Percentiles rank a stretch among this genome's conserved stretches.
These are phyloP conservation scores for Cladosporium sphaerospermum DNA, from an alignment of 2,329 filamentous ascomycete species.

Conservation along the genomic window DNA sequence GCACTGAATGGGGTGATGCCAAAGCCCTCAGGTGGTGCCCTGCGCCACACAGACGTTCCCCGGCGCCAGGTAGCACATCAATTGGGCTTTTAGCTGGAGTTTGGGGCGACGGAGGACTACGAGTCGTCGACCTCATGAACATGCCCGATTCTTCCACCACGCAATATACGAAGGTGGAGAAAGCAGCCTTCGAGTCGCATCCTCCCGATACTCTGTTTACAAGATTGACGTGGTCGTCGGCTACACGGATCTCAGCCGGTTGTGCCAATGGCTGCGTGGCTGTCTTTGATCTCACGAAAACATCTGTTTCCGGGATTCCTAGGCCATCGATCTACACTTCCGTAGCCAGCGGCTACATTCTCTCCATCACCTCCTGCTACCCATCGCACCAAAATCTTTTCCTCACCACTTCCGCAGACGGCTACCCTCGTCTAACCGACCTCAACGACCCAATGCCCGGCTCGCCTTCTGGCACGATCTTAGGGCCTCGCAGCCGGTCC, in stretches of 20 bases:
- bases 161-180: conserved; percentile 37
- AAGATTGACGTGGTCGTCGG: conserved; percentile 52
- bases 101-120: conserved; percentile 52
- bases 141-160: conserved; percentile 8
- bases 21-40: conserved; percentile 54
- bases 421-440: conserved; percentile 50
- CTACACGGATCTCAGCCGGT: conserved; percentile 48
- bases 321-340: conserved; percentile 40
- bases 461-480: conserved; percentile 41
- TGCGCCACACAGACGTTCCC: conserved; percentile 28
- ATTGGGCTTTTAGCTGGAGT: conserved; percentile 52
- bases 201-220: conserved; percentile 51
- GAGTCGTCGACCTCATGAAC: conserved; percentile 47
- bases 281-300: conserved; percentile 43
- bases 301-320: conserved; percentile 32
- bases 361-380: conserved; percentile 44
- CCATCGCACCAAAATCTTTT: conserved; percentile 50
- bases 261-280: conserved; percentile 52
- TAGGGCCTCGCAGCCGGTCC: conserved; percentile 45
- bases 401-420: conserved; percentile 48
- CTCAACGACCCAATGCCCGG: conserved; percentile 39
- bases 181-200: conserved; percentile 45
- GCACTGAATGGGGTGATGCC: conserved; percentile 52
- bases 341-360: conserved; percentile 43
- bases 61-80: conserved; percentile 13